Evolutionary conservation across 176 grass and related monocot species (phyloP).

Genomic region (Oryza longistaminata): DNA sequence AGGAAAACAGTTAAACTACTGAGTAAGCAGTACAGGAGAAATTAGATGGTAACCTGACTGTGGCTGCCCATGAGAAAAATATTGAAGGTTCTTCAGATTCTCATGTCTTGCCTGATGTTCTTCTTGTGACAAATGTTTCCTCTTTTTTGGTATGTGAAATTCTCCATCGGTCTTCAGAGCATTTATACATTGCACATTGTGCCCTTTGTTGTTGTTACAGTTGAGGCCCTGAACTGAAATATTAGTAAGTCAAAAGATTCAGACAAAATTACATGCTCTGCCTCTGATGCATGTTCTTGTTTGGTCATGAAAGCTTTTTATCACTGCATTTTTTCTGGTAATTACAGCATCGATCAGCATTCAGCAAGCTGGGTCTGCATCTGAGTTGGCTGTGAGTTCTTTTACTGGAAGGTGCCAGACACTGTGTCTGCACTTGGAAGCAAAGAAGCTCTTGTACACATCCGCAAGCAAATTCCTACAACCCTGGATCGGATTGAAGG

Average conservation of each 20-base stretch:
- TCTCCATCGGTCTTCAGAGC: constrained; percentile 1
- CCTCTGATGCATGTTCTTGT: neutral
- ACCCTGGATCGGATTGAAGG: neutral
- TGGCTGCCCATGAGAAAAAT: constrained; percentile 5
- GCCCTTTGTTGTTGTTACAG: constrained; percentile 1
- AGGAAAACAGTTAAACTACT: neutral
- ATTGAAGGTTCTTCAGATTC: neutral
- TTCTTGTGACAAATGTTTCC: constrained; percentile 6
- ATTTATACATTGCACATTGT: constrained; percentile 28
- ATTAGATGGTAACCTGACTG: constrained; percentile 10
- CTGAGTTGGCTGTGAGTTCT: constrained; percentile 28
- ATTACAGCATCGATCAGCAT: neutral
- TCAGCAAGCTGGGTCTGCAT: constrained; percentile 2
- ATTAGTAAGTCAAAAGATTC: constrained; percentile 10
- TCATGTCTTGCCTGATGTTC: neutral
- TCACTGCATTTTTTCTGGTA: neutral
- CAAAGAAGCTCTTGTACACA: constrained; percentile 21
- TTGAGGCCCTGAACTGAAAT: neutral
- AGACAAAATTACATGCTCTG: neutral
- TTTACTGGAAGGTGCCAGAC: constrained; percentile 36
- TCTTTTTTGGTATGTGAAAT: neutral
- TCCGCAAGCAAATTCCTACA: neutral
- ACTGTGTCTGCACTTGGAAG: constrained; percentile 40
- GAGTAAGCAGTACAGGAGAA: neutral
- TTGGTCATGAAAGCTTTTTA: neutral